A percentile compares a stretch with the other conserved stretches of the same genome.
Conservation (phyloP, 2,329 filamentous ascomycete genomes). For the Diaporthe eres region DNA sequence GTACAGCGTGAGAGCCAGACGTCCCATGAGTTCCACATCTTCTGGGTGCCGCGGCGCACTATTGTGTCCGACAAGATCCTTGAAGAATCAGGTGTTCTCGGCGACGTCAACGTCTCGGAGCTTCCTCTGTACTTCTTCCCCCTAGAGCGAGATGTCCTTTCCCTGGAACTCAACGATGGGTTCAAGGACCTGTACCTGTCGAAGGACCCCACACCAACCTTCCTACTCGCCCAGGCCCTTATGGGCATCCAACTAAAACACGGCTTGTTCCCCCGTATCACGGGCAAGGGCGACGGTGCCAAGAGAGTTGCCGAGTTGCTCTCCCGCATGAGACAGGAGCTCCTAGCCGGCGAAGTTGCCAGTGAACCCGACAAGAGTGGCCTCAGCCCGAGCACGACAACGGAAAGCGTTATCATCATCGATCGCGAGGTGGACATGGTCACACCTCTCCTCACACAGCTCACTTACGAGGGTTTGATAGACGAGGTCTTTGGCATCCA, state of each 20-base stretch:
- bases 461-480: slow-evolving; percentile 96
- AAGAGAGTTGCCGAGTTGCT: slow-evolving; percentile 90
- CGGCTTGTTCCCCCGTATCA: slow-evolving; percentile 93
- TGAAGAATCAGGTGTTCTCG: slow-evolving; percentile 92
- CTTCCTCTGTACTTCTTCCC: slow-evolving; percentile 92
- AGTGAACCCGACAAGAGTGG: slow-evolving; percentile 73
- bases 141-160: slow-evolving; percentile 90
- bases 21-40: slow-evolving; percentile 96
- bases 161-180: slow-evolving; percentile 88
- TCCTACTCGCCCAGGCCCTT: slow-evolving; percentile 88
- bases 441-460: slow-evolving; percentile 90
- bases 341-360: slow-evolving; percentile 83
- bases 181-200: slow-evolving; percentile 90
- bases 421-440: slow-evolving; percentile 96
- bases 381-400: slow-evolving; percentile 86
- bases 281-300: slow-evolving; percentile 96
- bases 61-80: slow-evolving; percentile 91
- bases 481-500: slow-evolving; percentile 94
- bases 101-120: slow-evolving; percentile 90
- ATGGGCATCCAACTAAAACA: slow-evolving; percentile 95
- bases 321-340: slow-evolving; percentile 91
- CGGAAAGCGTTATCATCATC: slow-evolving; percentile 93
- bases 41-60: slow-evolving; percentile 95
- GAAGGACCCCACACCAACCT: slow-evolving; percentile 93
- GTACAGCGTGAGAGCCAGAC: slow-evolving; percentile 89